phyloP scores from a whole-genome alignment of 2,329 filamentous ascomycete genomes.

The Arthroderma sp. region DNA sequence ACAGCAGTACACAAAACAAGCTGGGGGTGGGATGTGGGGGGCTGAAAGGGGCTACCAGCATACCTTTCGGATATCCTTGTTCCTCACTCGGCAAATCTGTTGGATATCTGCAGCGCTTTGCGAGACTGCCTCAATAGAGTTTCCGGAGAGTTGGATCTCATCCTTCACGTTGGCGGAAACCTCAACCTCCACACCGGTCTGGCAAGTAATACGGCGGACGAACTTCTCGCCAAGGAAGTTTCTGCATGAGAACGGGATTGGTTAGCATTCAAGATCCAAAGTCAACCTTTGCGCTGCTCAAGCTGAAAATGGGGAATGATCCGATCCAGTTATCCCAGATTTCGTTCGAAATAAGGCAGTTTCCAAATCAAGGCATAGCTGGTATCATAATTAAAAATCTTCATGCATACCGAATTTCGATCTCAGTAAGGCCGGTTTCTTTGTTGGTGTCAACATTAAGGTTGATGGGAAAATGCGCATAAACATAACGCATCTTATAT shows the following conservation, averaged over 20 bases:
- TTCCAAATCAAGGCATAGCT: too few species aligned
- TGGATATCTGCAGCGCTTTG: slow-evolving; percentile 98
- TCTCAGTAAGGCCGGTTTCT: slow-evolving; percentile 75
- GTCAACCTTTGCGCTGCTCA: too few species aligned
- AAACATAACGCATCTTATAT: slow-evolving; percentile 99
- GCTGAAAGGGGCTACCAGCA: slow-evolving; percentile 1
- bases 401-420: slow-evolving; percentile 80
- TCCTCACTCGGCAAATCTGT: slow-evolving; percentile 97
- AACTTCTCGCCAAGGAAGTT: slow-evolving; percentile 99
- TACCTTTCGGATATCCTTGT: slow-evolving; percentile 99
- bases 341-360: too few species aligned
- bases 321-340: too few species aligned
- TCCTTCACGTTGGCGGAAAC: slow-evolving; percentile 91
- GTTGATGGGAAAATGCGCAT: slow-evolving; percentile 99
- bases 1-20: slow-evolving; percentile 9
- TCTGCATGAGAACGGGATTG: slow-evolving; percentile 31
- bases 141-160: slow-evolving; percentile 83
- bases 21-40: neutral
- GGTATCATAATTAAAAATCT: too few species aligned
- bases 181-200: slow-evolving; percentile 78
- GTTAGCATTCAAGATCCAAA: too few species aligned
- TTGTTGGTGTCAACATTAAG: slow-evolving; percentile 96
- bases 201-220: slow-evolving; percentile 82
- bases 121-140: slow-evolving; percentile 94
- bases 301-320: too few species aligned